These are phyloP conservation scores for Acanthamoeba comandoni DNA, from an alignment of 208 protist genomes.

Conservation along the genomic window DNA sequence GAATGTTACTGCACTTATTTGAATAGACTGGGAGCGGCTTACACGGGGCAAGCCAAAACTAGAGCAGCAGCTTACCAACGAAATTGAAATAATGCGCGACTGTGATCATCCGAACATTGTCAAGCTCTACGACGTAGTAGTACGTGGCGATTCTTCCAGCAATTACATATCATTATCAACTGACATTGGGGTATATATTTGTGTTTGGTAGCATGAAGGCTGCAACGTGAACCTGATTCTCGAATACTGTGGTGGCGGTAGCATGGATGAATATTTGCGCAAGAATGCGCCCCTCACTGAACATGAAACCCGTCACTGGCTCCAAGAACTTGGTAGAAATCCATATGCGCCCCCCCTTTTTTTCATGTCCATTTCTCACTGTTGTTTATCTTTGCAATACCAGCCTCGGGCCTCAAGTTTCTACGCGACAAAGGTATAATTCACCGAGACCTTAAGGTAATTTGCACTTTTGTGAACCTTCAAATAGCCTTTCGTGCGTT, in stretches of 20 bases:
- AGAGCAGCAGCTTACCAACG: neutral
- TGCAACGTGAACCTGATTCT: slow-evolving; percentile 57
- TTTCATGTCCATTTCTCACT: neutral
- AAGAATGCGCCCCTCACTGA: neutral
- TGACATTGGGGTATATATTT: no score
- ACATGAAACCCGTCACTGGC: neutral
- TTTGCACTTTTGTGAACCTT: no score
- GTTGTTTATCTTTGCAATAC: no score
- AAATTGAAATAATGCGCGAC: slow-evolving; percentile 69
- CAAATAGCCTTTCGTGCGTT: no score
- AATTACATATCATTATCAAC: no score
- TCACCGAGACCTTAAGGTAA: slow-evolving; percentile 64
- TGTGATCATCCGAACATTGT: slow-evolving; percentile 72
- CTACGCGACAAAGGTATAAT: slow-evolving; percentile 45
- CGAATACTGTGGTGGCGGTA: slow-evolving; percentile 60
- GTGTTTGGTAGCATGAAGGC: neutral
- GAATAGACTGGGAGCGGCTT: slow-evolving; percentile 56
- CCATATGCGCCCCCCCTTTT: neutral
- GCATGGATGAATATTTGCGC: slow-evolving; percentile 22
- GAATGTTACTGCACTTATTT: no score
- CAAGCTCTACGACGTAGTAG: slow-evolving; percentile 36
- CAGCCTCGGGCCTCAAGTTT: slow-evolving; percentile 65
- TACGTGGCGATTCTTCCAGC: no score
- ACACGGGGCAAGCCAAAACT: slow-evolving; percentile 38
- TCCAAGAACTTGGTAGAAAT: slow-evolving; percentile 55